These are phyloP conservation scores for Tardiomyces depauwii DNA, from an alignment of 1,139 yeast species.

Conservation along the genomic window DNA sequence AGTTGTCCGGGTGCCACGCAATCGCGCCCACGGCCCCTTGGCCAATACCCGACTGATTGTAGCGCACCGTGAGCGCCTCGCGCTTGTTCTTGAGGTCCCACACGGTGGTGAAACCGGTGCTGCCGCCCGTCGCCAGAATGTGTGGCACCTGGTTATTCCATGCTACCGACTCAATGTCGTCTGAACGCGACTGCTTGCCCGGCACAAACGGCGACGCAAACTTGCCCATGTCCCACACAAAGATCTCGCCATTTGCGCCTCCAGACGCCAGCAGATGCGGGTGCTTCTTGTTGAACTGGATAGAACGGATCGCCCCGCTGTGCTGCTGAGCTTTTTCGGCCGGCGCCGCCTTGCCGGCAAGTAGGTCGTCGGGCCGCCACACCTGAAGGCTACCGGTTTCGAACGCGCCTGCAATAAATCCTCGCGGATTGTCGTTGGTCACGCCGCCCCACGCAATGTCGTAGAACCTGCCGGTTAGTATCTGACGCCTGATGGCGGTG, in stretches of 20 bases:
- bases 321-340: conserved; percentile 40
- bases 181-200: conserved; percentile 61
- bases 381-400: conserved; percentile 74
- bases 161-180: conserved; percentile 69
- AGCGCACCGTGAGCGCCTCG: conserved; percentile 74
- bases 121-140: conserved; percentile 83
- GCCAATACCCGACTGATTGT: conserved; percentile 51
- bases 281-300: conserved; percentile 71
- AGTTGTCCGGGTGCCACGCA: conserved; percentile 78
- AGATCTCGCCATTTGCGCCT: conserved; percentile 77
- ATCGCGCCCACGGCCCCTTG: conserved; percentile 29
- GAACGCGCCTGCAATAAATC: conserved; percentile 77
- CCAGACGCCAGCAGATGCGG: conserved; percentile 72
- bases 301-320: conserved; percentile 57
- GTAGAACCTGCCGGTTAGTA: conserved; percentile 39
- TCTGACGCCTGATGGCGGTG: conserved; percentile 4
- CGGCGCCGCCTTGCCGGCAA: conserved; percentile 26
- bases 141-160: conserved; percentile 86
- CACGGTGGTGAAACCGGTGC: conserved; percentile 74
- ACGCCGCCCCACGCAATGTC: conserved; percentile 81
- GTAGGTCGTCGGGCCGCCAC: conserved; percentile 45
- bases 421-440: conserved; percentile 40
- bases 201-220: conserved; percentile 55
- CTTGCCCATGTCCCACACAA: conserved; percentile 73
- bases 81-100: conserved; percentile 88